Evolutionary conservation across 176 grass and related monocot species (phyloP).

Genomic region (Aegilops bicornis): DNA sequence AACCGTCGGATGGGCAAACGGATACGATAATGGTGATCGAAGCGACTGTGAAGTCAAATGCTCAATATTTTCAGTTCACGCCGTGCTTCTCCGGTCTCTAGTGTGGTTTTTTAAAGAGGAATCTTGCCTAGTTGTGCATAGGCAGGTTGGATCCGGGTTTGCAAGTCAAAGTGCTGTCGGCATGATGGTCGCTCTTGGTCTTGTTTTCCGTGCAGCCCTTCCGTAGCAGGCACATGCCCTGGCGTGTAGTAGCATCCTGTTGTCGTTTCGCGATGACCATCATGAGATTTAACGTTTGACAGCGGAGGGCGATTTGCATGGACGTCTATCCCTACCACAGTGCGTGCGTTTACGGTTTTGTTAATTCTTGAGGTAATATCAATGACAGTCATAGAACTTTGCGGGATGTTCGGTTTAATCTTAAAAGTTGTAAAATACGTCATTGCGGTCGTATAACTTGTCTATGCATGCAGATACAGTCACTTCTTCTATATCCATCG

Average conservation of each 20-base stretch:
- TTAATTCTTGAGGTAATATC: too few relatives aligned
- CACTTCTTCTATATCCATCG: too few relatives aligned
- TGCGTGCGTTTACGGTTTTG: too few relatives aligned
- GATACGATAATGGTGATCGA: neutral
- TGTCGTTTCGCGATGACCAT: neutral
- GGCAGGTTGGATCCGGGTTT: neutral
- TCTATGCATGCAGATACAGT: too few relatives aligned
- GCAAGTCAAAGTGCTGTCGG: neutral
- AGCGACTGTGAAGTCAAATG: neutral
- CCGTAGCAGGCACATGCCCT: neutral
- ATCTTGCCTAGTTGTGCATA: neutral
- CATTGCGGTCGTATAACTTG: too few relatives aligned
- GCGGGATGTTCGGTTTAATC: too few relatives aligned
- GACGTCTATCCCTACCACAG: neutral
- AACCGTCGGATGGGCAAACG: constrained; percentile 4
- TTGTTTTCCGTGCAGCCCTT: neutral
- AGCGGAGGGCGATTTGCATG: too few relatives aligned
- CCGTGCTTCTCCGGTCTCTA: neutral
- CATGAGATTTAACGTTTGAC: neutral
- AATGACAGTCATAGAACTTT: too few relatives aligned
- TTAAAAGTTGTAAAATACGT: too few relatives aligned
- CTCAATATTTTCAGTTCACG: neutral
- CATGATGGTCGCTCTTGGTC: neutral
- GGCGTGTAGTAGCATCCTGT: neutral
- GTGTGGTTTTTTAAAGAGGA: neutral